Evolutionary conservation across 1,284 basidiomycete genomes (phyloP).

Genomic region (Cystobasidiaceae sp.): DNA sequence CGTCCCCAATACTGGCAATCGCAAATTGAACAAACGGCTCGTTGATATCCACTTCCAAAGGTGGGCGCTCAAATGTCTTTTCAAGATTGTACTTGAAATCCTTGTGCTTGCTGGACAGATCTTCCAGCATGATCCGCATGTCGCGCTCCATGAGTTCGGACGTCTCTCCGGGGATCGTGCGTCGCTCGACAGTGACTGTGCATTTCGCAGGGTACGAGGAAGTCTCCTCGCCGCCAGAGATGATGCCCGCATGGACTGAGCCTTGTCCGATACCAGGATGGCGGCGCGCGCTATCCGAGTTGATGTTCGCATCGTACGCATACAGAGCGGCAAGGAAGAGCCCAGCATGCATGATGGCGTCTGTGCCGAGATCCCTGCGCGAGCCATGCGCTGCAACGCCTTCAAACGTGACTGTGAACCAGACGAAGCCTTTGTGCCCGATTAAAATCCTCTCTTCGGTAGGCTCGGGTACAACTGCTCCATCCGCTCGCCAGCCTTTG

Average conservation of each 20-base stretch:
- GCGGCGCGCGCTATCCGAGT: background rate
- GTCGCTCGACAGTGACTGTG: constrained; percentile 8
- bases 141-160: background rate
- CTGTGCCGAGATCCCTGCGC: background rate
- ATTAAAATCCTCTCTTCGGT: constrained; percentile 3
- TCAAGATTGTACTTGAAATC: background rate
- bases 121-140: constrained; percentile 1
- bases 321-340: background rate
- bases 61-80: too few relatives aligned
- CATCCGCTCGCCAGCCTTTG: constrained; percentile 15
- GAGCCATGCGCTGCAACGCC: constrained; percentile 10
- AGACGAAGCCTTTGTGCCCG: constrained; percentile 2
- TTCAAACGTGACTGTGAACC: constrained; percentile 2
- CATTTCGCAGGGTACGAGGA: background rate
- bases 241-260: background rate
- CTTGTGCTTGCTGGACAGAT: background rate
- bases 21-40: too few relatives aligned
- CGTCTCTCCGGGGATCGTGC: constrained; percentile 16
- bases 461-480: constrained; percentile 12
- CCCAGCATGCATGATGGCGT: constrained; percentile 9
- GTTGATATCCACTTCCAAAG: too few relatives aligned
- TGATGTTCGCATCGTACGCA: too few relatives aligned
- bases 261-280: background rate
- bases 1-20: too few relatives aligned
- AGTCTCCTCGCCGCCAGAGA: constrained; percentile 6